Conservation (phyloP, 441 rosid genomes). For the Arabidopsis hybrid region DNA sequence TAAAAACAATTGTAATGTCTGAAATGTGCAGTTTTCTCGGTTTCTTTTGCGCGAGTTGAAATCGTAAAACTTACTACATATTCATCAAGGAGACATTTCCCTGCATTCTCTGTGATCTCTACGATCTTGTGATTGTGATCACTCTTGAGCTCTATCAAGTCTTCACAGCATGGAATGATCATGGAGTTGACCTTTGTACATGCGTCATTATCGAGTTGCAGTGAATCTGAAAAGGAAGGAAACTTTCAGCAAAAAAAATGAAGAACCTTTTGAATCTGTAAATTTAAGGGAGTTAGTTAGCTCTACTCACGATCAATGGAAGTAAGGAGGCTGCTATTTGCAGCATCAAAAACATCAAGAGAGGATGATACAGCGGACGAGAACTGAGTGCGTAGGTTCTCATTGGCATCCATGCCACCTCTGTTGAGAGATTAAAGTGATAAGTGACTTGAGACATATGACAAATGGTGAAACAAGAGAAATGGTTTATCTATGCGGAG, state of each 20-base stretch:
- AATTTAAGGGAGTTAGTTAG: neutral
- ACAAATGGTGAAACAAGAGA: conserved; percentile 14
- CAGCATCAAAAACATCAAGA: conserved; percentile 67
- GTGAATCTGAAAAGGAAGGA: conserved; percentile 62
- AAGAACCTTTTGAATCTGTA: conserved; percentile 4
- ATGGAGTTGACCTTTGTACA: conserved; percentile 82
- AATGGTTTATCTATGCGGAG: neutral
- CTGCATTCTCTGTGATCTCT: conserved; percentile 87
- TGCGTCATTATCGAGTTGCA: conserved; percentile 92
- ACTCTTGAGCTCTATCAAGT: conserved; percentile 80
- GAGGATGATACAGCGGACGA: conserved; percentile 81
- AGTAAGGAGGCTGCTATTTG: conserved; percentile 68
- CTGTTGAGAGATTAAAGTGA: conserved; percentile 43
- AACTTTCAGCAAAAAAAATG: neutral
- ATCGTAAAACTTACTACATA: conserved; percentile 65
- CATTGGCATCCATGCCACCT: conserved; percentile 84
- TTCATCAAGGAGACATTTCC: conserved; percentile 89
- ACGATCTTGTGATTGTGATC: conserved; percentile 84
- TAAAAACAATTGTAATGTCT: conserved; percentile 1
- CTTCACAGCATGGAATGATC: conserved; percentile 80
- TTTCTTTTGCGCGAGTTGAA: conserved; percentile 1
- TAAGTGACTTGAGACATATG: conserved; percentile 26
- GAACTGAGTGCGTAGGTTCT: conserved; percentile 63
- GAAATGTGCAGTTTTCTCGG: neutral
- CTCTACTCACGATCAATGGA: conserved; percentile 79